Percentiles rank a stretch among this genome's conserved stretches.
Evolutionary conservation across 768 basidiomycete genomes (phyloP).

Genomic region (Wakefieldia striispora): DNA sequence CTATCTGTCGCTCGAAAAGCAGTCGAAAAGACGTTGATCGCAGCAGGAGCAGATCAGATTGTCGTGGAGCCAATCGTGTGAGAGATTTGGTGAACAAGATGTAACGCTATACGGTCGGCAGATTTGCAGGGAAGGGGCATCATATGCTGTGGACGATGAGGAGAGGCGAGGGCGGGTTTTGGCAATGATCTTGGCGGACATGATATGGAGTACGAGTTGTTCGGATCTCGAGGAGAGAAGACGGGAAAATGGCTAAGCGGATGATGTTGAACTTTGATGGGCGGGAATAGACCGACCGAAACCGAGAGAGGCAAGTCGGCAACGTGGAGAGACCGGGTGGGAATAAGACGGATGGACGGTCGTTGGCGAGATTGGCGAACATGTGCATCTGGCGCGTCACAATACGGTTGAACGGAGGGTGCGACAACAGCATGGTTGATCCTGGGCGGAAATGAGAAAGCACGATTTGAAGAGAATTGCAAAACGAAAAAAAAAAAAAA

Average conservation of each 20-base stretch:
- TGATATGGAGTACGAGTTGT: constrained; percentile 1
- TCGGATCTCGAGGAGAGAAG: constrained; percentile 12
- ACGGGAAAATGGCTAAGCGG: constrained; percentile 1
- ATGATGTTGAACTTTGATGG: background rate
- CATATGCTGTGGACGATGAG: background rate
- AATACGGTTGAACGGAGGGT: constrained; percentile 5
- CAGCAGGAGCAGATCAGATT: constrained; percentile 23
- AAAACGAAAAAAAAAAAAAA: too few species aligned
- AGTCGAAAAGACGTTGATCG: constrained; percentile 12
- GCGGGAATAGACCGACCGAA: constrained; percentile 11
- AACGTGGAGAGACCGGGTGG: constrained; percentile 4
- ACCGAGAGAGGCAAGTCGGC: background rate
- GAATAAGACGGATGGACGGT: constrained; percentile 6
- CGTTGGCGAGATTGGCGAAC: constrained; percentile 9
- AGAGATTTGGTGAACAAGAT: background rate
- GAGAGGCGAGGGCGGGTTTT: too few species aligned
- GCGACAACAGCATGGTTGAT: constrained; percentile 14
- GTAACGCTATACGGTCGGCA: background rate
- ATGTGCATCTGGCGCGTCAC: constrained; percentile 17
- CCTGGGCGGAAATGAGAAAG: constrained; percentile 16
- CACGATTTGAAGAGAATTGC: too few species aligned
- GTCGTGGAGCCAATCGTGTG: constrained; percentile 13
- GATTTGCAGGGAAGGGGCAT: background rate
- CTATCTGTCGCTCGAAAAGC: constrained; percentile 9
- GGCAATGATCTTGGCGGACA: constrained; percentile 7